Evolutionary conservation across 345 rosid genomes (phyloP).

Genomic region (Eutrema heterophyllum): DNA sequence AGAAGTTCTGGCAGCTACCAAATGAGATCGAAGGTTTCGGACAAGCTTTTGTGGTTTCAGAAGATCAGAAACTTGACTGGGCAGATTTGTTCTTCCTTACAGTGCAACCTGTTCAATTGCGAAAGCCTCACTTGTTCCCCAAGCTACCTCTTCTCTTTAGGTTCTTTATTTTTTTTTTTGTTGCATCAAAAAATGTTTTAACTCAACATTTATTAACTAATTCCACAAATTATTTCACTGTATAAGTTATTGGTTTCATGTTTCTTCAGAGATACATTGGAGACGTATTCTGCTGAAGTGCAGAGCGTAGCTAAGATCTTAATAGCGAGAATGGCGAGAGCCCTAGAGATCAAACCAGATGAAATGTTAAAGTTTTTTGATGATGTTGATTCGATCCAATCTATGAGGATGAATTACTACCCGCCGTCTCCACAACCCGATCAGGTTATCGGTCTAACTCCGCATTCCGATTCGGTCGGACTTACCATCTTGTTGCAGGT

Average conservation of each 20-base stretch:
- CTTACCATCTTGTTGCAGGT: slow-evolving; percentile 51
- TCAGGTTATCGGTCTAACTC: slow-evolving; percentile 36
- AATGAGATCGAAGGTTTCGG: slow-evolving; percentile 31
- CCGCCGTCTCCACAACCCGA: slow-evolving; percentile 67
- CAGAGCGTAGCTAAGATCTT: slow-evolving; percentile 36
- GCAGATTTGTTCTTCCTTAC: slow-evolving; percentile 20
- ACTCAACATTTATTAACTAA: background rate
- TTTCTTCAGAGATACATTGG: slow-evolving; percentile 43
- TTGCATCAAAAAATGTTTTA: background rate
- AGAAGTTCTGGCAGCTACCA: slow-evolving; percentile 22
- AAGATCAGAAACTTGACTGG: slow-evolving; percentile 39
- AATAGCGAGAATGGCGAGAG: slow-evolving; percentile 36
- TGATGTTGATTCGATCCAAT: slow-evolving; percentile 24
- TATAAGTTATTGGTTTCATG: background rate
- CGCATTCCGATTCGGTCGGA: slow-evolving; percentile 48
- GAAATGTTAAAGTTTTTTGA: slow-evolving; percentile 36
- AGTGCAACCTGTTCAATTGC: slow-evolving; percentile 12
- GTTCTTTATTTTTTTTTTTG: background rate
- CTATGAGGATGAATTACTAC: slow-evolving; percentile 53
- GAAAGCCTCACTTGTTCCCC: slow-evolving; percentile 33
- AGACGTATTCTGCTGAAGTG: slow-evolving; percentile 37
- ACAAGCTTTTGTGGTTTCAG: slow-evolving; percentile 33
- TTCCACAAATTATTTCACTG: background rate
- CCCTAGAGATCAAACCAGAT: slow-evolving; percentile 45
- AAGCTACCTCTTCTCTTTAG: slow-evolving; percentile 34